A percentile compares a stretch with the other conserved stretches of the same genome.
These are phyloP conservation scores for Corchorus olitorius DNA, from an alignment of 345 rosid species.

Conservation along the genomic window DNA sequence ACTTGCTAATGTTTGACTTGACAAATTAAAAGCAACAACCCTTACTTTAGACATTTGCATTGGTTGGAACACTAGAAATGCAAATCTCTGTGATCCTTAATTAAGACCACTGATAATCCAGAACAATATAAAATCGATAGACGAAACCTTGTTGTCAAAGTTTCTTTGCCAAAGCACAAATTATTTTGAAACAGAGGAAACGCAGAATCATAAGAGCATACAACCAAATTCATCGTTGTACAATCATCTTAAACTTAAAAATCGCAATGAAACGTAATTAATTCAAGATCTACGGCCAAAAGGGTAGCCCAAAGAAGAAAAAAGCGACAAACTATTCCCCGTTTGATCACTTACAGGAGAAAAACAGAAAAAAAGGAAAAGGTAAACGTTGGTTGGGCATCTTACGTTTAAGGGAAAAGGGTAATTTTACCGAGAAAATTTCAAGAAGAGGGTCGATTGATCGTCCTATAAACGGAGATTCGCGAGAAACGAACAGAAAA, in stretches of 20 bases:
- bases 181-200: background rate
- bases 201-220: background rate
- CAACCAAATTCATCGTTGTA: background rate
- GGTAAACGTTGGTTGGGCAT: background rate
- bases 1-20: background rate
- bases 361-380: background rate
- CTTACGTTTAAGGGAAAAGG: conserved; percentile 8
- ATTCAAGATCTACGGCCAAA: background rate
- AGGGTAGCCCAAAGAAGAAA: background rate
- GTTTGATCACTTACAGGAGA: background rate
- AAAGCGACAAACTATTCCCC: background rate
- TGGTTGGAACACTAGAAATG: background rate
- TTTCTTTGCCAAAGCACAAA: background rate
- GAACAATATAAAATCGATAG: too few relatives aligned
- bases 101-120: background rate
- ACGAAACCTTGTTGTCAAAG: background rate
- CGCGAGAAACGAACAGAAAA: background rate
- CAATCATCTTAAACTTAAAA: conserved; percentile 3
- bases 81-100: background rate
- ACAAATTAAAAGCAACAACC: background rate
- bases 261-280: background rate
- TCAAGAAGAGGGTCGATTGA: background rate
- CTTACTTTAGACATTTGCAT: background rate
- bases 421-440: background rate
- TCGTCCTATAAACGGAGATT: conserved; percentile 1